phyloP scores from a whole-genome alignment of 2,329 filamentous ascomycete species.

The Fusarium transvaalense region DNA sequence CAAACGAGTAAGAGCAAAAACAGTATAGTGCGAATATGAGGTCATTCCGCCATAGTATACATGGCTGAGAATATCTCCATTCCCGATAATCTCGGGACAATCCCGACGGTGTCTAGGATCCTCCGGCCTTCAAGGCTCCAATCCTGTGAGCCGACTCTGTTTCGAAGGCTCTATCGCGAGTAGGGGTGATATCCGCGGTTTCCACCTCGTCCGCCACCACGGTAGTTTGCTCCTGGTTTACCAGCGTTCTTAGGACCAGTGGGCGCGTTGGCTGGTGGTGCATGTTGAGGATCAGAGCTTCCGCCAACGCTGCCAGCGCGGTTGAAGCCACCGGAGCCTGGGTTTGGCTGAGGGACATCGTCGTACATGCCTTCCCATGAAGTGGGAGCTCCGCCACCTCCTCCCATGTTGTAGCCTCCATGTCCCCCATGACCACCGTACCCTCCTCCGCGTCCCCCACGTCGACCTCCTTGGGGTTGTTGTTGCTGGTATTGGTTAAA shows the following conservation, averaged over 20 bases:
- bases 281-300: conserved; percentile 60
- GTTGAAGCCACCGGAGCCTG: conserved; percentile 55
- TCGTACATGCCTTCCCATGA: conserved; percentile 99
- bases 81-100: conserved; percentile 19
- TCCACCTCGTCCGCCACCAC: conserved; percentile 84
- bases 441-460: conserved; percentile 51
- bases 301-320: conserved; percentile 59
- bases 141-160: conserved; percentile 11
- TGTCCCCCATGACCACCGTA: conserved; percentile 48
- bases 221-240: conserved; percentile 90
- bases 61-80: conserved; percentile 1
- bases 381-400: conserved; percentile 73
- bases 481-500: conserved; percentile 58
- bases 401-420: conserved; percentile 53
- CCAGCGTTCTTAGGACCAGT: conserved; percentile 97
- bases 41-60: conserved; percentile 23
- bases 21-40: conserved; percentile 13
- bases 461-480: conserved; percentile 55
- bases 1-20: conserved; percentile 17
- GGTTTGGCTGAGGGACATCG: conserved; percentile 86
- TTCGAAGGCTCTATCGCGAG: conserved; percentile 50
- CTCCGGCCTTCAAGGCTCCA: neutral
- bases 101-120: conserved; percentile 2
- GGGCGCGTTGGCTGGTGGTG: conserved; percentile 73
- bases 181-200: conserved; percentile 86